Conservation (phyloP, 2,329 filamentous ascomycete species). For the Colletotrichum navitas region DNA sequence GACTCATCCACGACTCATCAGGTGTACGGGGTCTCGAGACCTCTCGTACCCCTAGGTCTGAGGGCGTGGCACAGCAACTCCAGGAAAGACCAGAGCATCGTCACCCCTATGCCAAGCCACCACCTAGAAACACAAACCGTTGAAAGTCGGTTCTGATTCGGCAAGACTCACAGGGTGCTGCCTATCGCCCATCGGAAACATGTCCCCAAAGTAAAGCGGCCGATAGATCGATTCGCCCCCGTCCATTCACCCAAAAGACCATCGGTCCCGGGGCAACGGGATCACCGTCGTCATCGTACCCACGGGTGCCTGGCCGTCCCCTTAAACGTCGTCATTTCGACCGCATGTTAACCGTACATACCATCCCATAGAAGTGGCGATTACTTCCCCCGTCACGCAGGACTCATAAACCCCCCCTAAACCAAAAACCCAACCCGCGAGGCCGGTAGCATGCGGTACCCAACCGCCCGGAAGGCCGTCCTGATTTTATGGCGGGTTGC, state of each 20-base stretch:
- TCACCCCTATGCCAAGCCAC: not conserved
- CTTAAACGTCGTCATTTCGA: not conserved
- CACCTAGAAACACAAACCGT: not conserved
- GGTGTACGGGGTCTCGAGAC: not conserved
- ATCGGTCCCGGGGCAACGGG: not conserved
- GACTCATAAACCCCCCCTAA: no score
- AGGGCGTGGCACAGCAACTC: not conserved
- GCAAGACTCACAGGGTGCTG: not conserved
- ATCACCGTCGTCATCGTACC: not conserved
- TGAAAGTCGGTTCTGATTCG: not conserved
- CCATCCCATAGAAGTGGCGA: not conserved
- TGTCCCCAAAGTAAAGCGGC: not conserved
- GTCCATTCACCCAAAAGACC: not conserved
- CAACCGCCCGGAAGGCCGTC: not conserved
- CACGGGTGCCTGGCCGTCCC: not conserved
- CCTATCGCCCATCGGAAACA: not conserved
- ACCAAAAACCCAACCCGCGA: not conserved
- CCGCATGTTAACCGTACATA: not conserved
- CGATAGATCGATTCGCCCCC: conserved; percentile 7
- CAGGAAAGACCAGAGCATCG: no score
- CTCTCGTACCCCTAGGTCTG: no score
- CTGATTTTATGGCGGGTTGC: not conserved
- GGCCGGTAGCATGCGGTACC: not conserved
- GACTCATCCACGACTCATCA: not conserved
- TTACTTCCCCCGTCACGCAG: not conserved